Conservation (phyloP, 805 yeast species). For the Schwanniomyces yamadae region DNA sequence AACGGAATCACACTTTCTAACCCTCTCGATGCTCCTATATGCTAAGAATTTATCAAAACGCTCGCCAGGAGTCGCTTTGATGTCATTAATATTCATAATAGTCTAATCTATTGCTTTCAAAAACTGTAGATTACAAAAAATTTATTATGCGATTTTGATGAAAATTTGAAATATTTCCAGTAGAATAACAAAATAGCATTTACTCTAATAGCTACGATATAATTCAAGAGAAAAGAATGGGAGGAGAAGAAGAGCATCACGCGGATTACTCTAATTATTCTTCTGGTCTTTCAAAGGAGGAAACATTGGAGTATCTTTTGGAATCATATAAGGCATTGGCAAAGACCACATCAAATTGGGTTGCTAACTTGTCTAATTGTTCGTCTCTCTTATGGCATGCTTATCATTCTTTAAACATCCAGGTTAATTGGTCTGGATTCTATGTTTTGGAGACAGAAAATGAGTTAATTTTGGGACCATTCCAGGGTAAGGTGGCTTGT, state of each 20-base stretch:
- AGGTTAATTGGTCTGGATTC: slow-evolving; percentile 93
- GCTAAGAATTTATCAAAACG: slow-evolving; percentile 8
- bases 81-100: slow-evolving; percentile 1
- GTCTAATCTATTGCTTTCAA: background rate
- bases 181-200: no score
- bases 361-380: slow-evolving; percentile 82
- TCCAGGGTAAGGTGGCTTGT: slow-evolving; percentile 96
- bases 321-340: slow-evolving; percentile 66
- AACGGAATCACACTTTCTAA: background rate
- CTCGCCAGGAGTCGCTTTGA: background rate
- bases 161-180: no score
- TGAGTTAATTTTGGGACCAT: slow-evolving; percentile 80
- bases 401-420: slow-evolving; percentile 56
- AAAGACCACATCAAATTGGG: slow-evolving; percentile 73
- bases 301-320: slow-evolving; percentile 56
- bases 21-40: slow-evolving; percentile 10
- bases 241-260: slow-evolving; percentile 41
- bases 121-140: background rate
- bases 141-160: no score
- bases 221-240: background rate
- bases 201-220: no score
- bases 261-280: slow-evolving; percentile 70
- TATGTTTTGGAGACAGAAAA: slow-evolving; percentile 51
- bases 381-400: slow-evolving; percentile 88
- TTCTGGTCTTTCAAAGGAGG: slow-evolving; percentile 39